Percentiles rank a stretch among this genome's conserved stretches.
Evolutionary conservation across 306 rosid genomes (phyloP).

Genomic region (Pyrus betulifolia): DNA sequence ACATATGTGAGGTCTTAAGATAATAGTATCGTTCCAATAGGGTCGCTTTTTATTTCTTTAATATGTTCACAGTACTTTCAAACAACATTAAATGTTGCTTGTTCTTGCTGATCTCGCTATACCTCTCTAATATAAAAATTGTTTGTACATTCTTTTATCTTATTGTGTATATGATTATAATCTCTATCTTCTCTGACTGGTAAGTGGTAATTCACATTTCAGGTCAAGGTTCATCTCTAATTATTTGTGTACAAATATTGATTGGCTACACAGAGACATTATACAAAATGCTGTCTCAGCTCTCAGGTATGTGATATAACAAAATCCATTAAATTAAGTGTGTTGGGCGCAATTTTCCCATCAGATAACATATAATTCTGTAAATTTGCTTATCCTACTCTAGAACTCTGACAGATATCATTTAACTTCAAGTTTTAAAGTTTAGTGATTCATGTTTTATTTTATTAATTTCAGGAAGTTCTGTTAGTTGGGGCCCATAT

Average conservation of each 20-base stretch:
- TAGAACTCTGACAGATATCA: background rate
- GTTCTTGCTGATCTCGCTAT: background rate
- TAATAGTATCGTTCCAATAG: background rate
- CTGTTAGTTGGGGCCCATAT: conserved; percentile 68
- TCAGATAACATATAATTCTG: background rate
- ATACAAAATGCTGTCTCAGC: conserved; percentile 86
- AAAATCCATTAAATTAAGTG: too few species aligned
- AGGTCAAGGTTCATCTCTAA: conserved; percentile 96
- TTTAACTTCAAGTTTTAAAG: conserved; percentile 1
- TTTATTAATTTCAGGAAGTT: conserved; percentile 46
- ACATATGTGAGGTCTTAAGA: background rate
- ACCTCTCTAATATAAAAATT: background rate
- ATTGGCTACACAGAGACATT: conserved; percentile 88
- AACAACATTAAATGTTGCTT: background rate
- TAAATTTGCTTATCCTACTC: background rate
- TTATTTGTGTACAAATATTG: conserved; percentile 89
- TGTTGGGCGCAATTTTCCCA: background rate
- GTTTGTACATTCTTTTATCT: background rate
- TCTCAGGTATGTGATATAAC: conserved; percentile 56
- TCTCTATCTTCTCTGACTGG: conserved; percentile 22
- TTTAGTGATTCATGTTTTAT: conserved; percentile 10
- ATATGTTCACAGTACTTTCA: background rate
- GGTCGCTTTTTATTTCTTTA: background rate
- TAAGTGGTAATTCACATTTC: conserved; percentile 30
- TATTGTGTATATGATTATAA: conserved; percentile 4